Evolutionary conservation across 495 filamentous ascomycete species (phyloP).

Genomic region (Hypoxylon subgilvum): DNA sequence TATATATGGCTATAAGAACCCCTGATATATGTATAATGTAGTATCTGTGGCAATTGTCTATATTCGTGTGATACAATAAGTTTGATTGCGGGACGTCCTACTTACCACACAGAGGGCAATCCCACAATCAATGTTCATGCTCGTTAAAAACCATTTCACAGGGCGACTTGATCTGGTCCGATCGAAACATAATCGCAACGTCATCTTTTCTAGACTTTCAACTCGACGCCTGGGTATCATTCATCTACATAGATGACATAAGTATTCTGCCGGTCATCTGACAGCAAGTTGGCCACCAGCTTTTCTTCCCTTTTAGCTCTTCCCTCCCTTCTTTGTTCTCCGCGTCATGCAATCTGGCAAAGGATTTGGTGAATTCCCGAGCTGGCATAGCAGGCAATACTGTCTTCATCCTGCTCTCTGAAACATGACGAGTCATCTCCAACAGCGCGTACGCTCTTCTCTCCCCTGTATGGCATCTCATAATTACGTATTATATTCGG

Average conservation of each 20-base stretch:
- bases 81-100: no score
- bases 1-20: no score
- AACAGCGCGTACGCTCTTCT: conserved; percentile 7
- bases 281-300: conserved; percentile 30
- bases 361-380: not conserved
- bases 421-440: not conserved
- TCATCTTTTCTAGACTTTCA: conserved; percentile 21
- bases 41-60: no score
- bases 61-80: no score
- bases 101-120: no score
- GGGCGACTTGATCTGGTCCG: no score
- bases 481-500: conserved; percentile 17
- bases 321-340: not conserved
- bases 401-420: not conserved
- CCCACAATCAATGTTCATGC: no score
- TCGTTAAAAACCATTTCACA: no score
- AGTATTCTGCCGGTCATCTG: conserved; percentile 38
- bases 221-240: conserved; percentile 46
- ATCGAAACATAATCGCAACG: no score
- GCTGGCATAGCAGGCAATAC: not conserved
- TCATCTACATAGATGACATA: conserved; percentile 40
- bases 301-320: conserved; percentile 4
- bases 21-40: no score
- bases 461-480: not conserved
- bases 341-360: not conserved